A percentile compares a stretch with the other conserved stretches of the same genome.
These are phyloP conservation scores for Aspergillus cristatus DNA, from an alignment of 495 filamentous ascomycete species.

Conservation along the genomic window DNA sequence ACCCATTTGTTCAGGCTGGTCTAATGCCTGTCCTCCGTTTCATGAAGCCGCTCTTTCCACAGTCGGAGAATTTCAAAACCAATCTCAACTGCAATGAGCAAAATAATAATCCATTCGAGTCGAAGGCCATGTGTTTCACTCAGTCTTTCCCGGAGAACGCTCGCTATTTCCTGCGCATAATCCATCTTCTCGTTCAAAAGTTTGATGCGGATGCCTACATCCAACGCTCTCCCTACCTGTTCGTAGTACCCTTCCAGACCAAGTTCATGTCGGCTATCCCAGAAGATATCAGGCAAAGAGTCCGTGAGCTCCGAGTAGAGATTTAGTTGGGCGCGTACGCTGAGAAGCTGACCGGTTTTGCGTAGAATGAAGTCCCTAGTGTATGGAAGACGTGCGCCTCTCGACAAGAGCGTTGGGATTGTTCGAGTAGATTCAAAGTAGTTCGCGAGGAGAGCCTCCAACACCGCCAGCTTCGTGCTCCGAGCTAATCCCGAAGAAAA, in stretches of 20 bases:
- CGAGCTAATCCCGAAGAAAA: slow-evolving; percentile 94
- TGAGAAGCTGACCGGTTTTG: slow-evolving; percentile 90
- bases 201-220: slow-evolving; percentile 88
- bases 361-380: slow-evolving; percentile 72
- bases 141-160: slow-evolving; percentile 74
- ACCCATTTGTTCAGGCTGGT: not conserved
- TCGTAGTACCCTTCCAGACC: slow-evolving; percentile 89
- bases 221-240: slow-evolving; percentile 79
- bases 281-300: slow-evolving; percentile 90
- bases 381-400: slow-evolving; percentile 56
- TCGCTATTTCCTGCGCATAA: slow-evolving; percentile 92
- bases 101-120: slow-evolving; percentile 96
- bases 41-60: slow-evolving; percentile 46
- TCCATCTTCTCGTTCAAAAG: slow-evolving; percentile 94
- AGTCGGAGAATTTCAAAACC: slow-evolving; percentile 54
- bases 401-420: slow-evolving; percentile 66
- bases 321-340: slow-evolving; percentile 84
- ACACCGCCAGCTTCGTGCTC: slow-evolving; percentile 90
- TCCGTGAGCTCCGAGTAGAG: slow-evolving; percentile 96
- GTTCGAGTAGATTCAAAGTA: slow-evolving; percentile 77
- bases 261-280: slow-evolving; percentile 84
- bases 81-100: slow-evolving; percentile 87
- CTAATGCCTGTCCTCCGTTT: slow-evolving; percentile 21
- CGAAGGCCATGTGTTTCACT: slow-evolving; percentile 82
- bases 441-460: slow-evolving; percentile 70